Percentiles rank a stretch among this genome's conserved stretches.
phyloP scores from a whole-genome alignment of 1,284 basidiomycete genomes.

The Athelia psychrophila region DNA sequence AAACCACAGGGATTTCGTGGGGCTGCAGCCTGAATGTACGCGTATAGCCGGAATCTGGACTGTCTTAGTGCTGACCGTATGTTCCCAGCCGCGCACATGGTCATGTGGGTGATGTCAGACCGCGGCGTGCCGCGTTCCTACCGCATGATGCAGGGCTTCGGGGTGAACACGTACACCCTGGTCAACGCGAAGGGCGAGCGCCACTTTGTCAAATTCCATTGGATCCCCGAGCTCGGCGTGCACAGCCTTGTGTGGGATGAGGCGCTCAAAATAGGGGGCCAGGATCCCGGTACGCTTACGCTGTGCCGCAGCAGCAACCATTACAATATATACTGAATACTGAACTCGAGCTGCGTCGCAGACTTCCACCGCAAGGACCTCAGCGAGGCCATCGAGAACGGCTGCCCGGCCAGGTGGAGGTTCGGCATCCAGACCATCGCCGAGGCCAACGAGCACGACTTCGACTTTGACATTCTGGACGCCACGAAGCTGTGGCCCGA shows the following conservation, averaged over 20 bases:
- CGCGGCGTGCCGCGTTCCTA: constrained; percentile 77
- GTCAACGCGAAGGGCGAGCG: constrained; percentile 63
- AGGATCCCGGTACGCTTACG: constrained; percentile 59
- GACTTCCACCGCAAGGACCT: constrained; percentile 84
- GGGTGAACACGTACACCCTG: constrained; percentile 80
- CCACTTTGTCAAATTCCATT: constrained; percentile 86
- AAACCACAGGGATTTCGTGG: constrained; percentile 56
- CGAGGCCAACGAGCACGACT: constrained; percentile 64
- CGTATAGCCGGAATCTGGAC: constrained; percentile 1
- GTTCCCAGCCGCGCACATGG: constrained; percentile 66
- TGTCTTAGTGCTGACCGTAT: background rate
- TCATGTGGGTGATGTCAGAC: constrained; percentile 85
- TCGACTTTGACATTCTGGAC: constrained; percentile 84
- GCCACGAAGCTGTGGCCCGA: constrained; percentile 85
- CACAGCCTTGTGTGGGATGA: constrained; percentile 88
- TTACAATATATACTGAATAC: too few relatives aligned
- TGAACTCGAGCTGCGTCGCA: constrained; percentile 13
- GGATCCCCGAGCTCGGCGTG: constrained; percentile 76
- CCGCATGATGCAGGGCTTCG: constrained; percentile 87
- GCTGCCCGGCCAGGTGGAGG: constrained; percentile 70
- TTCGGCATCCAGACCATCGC: constrained; percentile 76
- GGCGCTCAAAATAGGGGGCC: constrained; percentile 77
- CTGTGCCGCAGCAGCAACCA: too few relatives aligned
- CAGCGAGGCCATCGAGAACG: constrained; percentile 71
- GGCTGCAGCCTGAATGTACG: constrained; percentile 60